phyloP scores from a whole-genome alignment of 306 rosid genomes.

The Casuarina equisetifolia region DNA sequence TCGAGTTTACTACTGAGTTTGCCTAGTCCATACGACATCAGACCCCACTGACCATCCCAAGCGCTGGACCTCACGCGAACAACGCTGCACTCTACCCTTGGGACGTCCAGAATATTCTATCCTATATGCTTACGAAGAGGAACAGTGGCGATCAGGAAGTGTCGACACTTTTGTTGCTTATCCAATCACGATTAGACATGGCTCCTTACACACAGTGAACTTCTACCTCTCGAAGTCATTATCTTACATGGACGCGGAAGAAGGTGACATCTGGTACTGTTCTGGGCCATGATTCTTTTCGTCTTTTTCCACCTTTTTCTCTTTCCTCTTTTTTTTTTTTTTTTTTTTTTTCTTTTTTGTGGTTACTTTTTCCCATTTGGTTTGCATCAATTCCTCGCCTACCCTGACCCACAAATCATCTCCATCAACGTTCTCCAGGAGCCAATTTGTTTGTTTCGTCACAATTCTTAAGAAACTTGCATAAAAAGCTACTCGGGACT shows the following conservation, averaged over 20 bases:
- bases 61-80: neutral
- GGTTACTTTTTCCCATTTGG: neutral
- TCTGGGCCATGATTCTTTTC: neutral
- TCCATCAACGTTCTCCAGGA: no score
- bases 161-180: neutral
- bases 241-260: neutral
- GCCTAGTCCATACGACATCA: conserved; percentile 36
- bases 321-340: neutral
- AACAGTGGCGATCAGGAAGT: neutral
- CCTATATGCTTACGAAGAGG: neutral
- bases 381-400: no score
- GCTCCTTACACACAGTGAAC: neutral
- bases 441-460: no score
- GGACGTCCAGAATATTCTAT: conserved; percentile 19
- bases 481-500: no score
- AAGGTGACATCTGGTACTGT: conserved; percentile 22
- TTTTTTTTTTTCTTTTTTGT: neutral
- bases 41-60: no score
- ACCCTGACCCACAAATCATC: no score
- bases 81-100: conserved; percentile 1
- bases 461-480: no score
- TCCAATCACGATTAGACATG: conserved; percentile 36
- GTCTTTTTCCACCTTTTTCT: neutral
- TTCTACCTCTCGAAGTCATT: neutral
- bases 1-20: conserved; percentile 37